Base-by-base conservation (phyloP, 2,329 filamentous ascomycete genomes). In the Furcasterigmium sp. region DNA sequence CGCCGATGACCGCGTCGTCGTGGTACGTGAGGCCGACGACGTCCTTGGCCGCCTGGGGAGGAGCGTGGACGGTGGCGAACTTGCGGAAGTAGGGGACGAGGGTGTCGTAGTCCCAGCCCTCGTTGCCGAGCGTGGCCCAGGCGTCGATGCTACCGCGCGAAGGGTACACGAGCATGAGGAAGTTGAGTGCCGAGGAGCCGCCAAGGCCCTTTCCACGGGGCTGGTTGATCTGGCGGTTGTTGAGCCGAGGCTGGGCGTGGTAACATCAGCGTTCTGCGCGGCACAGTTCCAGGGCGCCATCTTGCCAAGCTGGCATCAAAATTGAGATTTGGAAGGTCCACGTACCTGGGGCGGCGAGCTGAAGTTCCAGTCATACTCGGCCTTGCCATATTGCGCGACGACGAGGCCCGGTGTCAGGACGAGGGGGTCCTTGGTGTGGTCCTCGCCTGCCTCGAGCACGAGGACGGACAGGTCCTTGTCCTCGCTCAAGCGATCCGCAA, bases 111-210 rank as follows among this genome's bases (percentile, higher is more conserved):
- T 68, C 64, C 80, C 80, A 84, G 2, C 76, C 79, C 2, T 50
- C 44, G 50, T 82, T 83, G 0, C 79, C 79, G 9, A 84, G 58
- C 23, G 64, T 58, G 37, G 70, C 72, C 79, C 79, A 84, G 0
- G 67, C 68, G 56, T 83, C 72, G 37, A 76, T 74, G 36, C 79
- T 75, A 28, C 64, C 63, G 28, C 53, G 60, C 39, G 62, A 65
- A 7, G 67, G 73, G 25, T 72, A 65, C 42, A 68, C 68, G 64
- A 68, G 70, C 38, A 77, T 73, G 73, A 80, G 75, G 48, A 74
- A 76, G 49, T 82, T 82, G 38, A 83, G 67, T 0, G 75, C 75
- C 14, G 71, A 76, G 7, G 80, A 80, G 7, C 83, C 84, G 15
- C 84, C 84, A 0, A 87, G 67, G 17, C 44, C 41, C 34, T 50